phyloP scores from a whole-genome alignment of 805 yeast species.

The Sugiyamaella lignohabitans region DNA sequence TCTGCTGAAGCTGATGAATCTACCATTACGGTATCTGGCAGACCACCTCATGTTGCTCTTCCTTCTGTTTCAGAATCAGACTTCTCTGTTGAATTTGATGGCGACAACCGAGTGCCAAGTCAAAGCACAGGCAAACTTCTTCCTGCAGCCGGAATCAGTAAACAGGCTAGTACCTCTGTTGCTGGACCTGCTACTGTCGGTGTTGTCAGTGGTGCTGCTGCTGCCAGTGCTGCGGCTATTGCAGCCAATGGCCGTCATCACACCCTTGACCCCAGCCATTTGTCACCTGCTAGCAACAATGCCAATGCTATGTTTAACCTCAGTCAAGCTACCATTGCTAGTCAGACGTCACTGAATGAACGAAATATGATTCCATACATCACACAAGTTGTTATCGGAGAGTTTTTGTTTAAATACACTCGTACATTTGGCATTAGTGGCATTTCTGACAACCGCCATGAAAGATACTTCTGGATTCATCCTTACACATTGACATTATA shows the following conservation, averaged over 20 bases:
- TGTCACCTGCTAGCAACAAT: neutral
- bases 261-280: neutral
- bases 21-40: neutral
- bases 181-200: neutral
- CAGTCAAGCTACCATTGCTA: slow-evolving; percentile 22
- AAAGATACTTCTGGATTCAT: slow-evolving; percentile 92
- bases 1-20: slow-evolving; percentile 3
- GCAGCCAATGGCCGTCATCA: neutral
- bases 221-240: neutral
- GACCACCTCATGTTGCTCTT: slow-evolving; percentile 9
- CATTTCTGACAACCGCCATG: slow-evolving; percentile 76
- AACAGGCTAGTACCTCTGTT: neutral
- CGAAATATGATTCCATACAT: slow-evolving; percentile 75
- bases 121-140: neutral
- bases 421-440: slow-evolving; percentile 59
- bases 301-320: neutral
- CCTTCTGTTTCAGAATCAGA: slow-evolving; percentile 8
- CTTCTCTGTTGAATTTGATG: neutral
- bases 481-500: slow-evolving; percentile 86
- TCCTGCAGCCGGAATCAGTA: neutral
- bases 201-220: neutral
- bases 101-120: neutral
- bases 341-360: slow-evolving; percentile 27
- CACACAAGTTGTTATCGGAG: slow-evolving; percentile 92
- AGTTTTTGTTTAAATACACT: slow-evolving; percentile 77